Evolutionary conservation across 2,329 filamentous ascomycete genomes (phyloP), one percentile per base, ranked within the genome.

Genomic region (Aspergillus ibericus): DNA sequence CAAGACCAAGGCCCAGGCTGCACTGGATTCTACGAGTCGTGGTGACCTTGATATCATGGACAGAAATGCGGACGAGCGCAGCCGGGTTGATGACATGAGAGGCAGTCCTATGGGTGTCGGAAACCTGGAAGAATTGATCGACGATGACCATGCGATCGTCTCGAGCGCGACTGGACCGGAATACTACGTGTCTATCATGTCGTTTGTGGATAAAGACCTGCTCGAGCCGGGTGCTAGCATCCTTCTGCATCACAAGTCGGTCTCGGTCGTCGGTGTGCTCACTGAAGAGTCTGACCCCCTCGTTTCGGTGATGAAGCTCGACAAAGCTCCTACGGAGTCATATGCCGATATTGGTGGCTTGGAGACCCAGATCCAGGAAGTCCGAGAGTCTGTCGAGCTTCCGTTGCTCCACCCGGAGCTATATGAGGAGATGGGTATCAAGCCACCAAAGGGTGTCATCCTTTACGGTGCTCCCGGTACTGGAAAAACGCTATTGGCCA

Each of bases 151-250:
- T 72, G 95, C 95, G 62, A 99, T 99, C 72, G 95, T 99, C 35
- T 97, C 93, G 16, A 96, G 92, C 75, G 96, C 95, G 0, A 98
- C 95, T 6, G 95, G 95, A 0, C 95, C 95, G 1, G 95, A 99
- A 77, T 99, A 96, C 84, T 99, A 98, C 76, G 95, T 99, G 66
- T 97, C 93, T 68, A 99, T 99, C 84, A 98, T 98, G 95, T 97
- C 93, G 56, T 99, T 99, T 71, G 95, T 99, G 66, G 95, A 99
- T 83, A 99, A 99, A 80, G 95, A 99, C 72, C 86, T 99, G 4
- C 84, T 99, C 44, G 95, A 99, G 78, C 95, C 95, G 1, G 96
- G 96, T 61, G 92, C 95, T 16, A 97, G 92, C 69, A 95, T 99
- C 50, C 82, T 99, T 50, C 82, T 99, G 59, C 95, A 99, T 72